A percentile compares a stretch with the other conserved stretches of the same genome.
These are phyloP conservation scores for Amanita polypyramis DNA, from an alignment of 768 basidiomycete species.

Conservation along the genomic window DNA sequence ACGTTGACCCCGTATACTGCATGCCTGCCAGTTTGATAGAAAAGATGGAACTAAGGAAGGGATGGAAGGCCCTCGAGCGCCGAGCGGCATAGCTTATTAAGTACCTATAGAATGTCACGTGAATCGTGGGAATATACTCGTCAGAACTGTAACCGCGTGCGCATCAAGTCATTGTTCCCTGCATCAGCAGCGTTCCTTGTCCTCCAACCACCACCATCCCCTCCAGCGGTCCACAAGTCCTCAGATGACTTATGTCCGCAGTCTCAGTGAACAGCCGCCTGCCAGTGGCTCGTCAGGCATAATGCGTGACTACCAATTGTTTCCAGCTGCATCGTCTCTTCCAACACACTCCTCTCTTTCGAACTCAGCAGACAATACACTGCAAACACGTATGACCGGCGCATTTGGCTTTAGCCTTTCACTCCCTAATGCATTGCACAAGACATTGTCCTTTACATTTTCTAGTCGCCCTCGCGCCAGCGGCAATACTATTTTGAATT, in stretches of 20 bases:
- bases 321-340: not conserved
- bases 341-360: not conserved
- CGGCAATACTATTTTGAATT: not conserved
- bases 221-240: not conserved
- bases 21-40: slow-evolving; percentile 80
- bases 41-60: slow-evolving; percentile 55
- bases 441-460: not conserved
- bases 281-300: not conserved
- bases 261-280: not conserved
- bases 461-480: not conserved
- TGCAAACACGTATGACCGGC: too few relatives aligned
- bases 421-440: not conserved
- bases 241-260: not conserved
- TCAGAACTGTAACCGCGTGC: slow-evolving; percentile 1
- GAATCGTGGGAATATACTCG: not conserved
- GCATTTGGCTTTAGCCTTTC: not conserved
- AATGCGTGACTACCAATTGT: too few relatives aligned
- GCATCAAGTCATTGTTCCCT: not conserved
- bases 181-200: too few relatives aligned
- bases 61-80: slow-evolving; percentile 47
- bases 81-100: too few relatives aligned
- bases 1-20: slow-evolving; percentile 92
- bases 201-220: not conserved
- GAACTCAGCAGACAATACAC: not conserved
- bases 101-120: too few relatives aligned